Evolutionary conservation across 805 yeast species (phyloP).

Genomic region (Zygosaccharomyces siamensis): DNA sequence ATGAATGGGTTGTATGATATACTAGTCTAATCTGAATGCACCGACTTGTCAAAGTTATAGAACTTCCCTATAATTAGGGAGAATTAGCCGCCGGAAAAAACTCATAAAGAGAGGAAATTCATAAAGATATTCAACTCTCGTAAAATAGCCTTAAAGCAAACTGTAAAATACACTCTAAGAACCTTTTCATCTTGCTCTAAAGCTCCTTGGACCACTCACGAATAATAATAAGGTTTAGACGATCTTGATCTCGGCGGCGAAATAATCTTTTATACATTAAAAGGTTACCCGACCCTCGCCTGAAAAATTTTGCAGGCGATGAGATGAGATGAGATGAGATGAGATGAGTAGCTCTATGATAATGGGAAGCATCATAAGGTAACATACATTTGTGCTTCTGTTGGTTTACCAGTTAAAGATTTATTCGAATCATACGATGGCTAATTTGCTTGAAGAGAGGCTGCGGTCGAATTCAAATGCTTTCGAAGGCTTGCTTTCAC

Average conservation of each 20-base stretch:
- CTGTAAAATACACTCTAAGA: too few relatives aligned
- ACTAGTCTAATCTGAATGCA: too few relatives aligned
- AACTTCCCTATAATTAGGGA: too few relatives aligned
- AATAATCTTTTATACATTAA: neutral
- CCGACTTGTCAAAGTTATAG: too few relatives aligned
- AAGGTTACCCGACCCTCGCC: neutral
- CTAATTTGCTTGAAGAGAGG: constrained; percentile 66
- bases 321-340: constrained; percentile 16
- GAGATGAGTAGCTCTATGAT: constrained; percentile 4
- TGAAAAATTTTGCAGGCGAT: constrained; percentile 10
- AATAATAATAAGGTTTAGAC: neutral
- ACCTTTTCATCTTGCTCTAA: too few relatives aligned
- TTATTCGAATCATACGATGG: constrained; percentile 33
- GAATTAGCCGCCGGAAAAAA: too few relatives aligned
- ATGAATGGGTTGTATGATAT: neutral
- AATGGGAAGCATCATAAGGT: too few relatives aligned
- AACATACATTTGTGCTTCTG: neutral
- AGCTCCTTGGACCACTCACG: too few relatives aligned
- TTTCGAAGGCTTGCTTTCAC: constrained; percentile 80
- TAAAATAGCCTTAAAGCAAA: too few relatives aligned
- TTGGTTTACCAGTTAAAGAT: neutral
- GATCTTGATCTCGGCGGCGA: constrained; percentile 3
- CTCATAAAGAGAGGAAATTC: too few relatives aligned
- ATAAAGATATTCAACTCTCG: too few relatives aligned
- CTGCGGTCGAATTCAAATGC: constrained; percentile 74